A percentile compares a stretch with the other conserved stretches of the same genome.
Evolutionary conservation across 2,329 filamentous ascomycete genomes (phyloP).

Genomic region (Apiospora kogelbergensis): DNA sequence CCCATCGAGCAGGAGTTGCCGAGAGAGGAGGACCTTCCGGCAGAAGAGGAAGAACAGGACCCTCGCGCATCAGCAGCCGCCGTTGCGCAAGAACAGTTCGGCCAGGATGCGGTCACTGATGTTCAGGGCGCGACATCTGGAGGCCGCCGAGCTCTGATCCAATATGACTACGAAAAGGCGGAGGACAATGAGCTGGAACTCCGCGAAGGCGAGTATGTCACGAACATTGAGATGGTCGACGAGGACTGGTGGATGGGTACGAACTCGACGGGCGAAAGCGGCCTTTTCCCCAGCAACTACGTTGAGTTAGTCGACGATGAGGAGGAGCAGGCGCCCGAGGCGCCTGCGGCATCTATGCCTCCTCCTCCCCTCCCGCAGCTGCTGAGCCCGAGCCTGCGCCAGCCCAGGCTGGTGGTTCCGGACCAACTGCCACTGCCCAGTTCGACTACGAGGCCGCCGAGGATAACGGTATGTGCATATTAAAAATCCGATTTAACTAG

Average conservation of each 20-base stretch:
- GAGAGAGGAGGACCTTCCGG: slow-evolving; percentile 62
- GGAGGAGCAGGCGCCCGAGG: slow-evolving; percentile 34
- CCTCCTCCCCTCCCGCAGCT: slow-evolving; percentile 38
- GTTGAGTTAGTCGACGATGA: slow-evolving; percentile 78
- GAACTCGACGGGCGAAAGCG: slow-evolving; percentile 79
- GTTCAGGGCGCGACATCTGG: slow-evolving; percentile 33
- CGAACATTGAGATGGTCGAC: slow-evolving; percentile 94
- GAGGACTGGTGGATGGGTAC: slow-evolving; percentile 99
- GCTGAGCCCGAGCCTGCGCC: slow-evolving; percentile 36
- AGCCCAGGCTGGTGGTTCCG: slow-evolving; percentile 38
- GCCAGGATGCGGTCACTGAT: slow-evolving; percentile 36
- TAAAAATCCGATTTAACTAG: too few species aligned
- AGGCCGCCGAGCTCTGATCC: slow-evolving; percentile 73
- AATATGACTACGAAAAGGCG: slow-evolving; percentile 96
- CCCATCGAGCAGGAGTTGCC: slow-evolving; percentile 64
- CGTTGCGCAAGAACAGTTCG: slow-evolving; percentile 49
- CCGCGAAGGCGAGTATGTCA: slow-evolving; percentile 82
- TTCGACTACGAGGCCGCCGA: slow-evolving; percentile 98
- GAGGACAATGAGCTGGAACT: slow-evolving; percentile 97
- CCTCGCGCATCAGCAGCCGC: slow-evolving; percentile 59
- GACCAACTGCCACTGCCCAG: slow-evolving; percentile 75
- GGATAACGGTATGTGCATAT: slow-evolving; percentile 69
- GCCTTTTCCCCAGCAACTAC: slow-evolving; percentile 96
- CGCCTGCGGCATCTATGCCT: slow-evolving; percentile 25
- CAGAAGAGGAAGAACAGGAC: slow-evolving; percentile 63